These are phyloP conservation scores for Paramecium octaurelia DNA, from an alignment of 73 alveolate genomes.

Conservation along the genomic window DNA sequence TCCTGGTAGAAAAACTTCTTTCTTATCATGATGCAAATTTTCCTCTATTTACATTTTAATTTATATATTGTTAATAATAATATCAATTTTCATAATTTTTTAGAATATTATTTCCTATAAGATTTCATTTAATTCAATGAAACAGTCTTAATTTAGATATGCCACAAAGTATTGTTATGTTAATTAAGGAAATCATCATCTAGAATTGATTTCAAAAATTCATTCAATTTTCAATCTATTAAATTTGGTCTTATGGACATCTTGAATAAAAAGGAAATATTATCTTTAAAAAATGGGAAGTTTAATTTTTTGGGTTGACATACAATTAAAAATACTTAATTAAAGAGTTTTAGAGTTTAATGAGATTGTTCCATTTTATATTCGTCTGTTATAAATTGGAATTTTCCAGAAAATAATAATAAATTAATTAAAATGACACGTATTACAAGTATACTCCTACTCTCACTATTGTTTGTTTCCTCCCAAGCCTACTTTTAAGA, in stretches of 20 bases:
- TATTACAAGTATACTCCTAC: neutral
- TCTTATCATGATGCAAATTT: neutral
- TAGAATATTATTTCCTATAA: neutral
- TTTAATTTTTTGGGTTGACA: no score
- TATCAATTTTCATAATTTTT: neutral
- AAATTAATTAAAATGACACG: conserved; percentile 20
- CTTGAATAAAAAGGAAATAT: no score
- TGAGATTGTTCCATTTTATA: neutral
- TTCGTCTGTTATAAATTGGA: neutral
- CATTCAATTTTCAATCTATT: no score
- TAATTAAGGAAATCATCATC: no score
- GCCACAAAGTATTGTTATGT: no score
- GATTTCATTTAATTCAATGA: no score
- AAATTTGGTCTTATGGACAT: no score
- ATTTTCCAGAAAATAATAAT: neutral
- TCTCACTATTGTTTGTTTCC: neutral
- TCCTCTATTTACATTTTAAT: neutral
- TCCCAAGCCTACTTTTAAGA: conserved; percentile 28
- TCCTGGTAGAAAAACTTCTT: conserved; percentile 50
- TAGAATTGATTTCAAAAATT: no score
- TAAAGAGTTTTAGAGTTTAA: neutral
- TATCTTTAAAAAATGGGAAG: no score
- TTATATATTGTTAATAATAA: neutral
- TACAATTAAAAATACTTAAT: neutral
- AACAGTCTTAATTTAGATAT: neutral